Evolutionary conservation across 1,284 basidiomycete species (phyloP), one percentile per base, ranked within the genome.

Genomic region (Grifola frondosa): DNA sequence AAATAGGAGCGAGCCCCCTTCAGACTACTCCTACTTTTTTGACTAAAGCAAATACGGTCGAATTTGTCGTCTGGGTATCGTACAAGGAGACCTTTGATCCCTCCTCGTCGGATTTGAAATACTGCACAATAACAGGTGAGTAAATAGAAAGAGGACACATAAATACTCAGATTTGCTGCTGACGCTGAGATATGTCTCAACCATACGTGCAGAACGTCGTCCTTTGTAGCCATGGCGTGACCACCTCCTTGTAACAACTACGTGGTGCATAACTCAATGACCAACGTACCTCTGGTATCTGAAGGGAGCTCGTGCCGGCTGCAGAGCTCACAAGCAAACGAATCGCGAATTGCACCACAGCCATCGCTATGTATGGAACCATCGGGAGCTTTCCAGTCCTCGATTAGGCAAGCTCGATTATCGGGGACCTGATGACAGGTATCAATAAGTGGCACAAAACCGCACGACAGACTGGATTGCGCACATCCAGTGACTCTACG

Each of bases 341-440:
- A 49, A 22, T 54, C 48, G 5, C 52, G 47, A 8, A 58, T 58
- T 50, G 54, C 45, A 9, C 56, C 56, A 23, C 54, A 58, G 1
- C 56, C 54, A 21, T 58, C 56, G 31, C 42, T 56, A 30, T 56
- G 49, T 17, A 56, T 21, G 10, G 54, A 56, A 6, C 52, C 50
- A 36, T 54, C 54, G 12, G 32, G 34, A 13, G 56, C 56, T 10
- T 16, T 29, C 17, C 46, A 31, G 19, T 56, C 54, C 5, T 43
- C 45, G 6, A 58, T 34, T 33, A 41, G 26, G 12, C 50, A 23
- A 2, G 49, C 46, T 9, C 38, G 34, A n/a, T 48, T 48, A 4
- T 12, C 17, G 10, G 44, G 45, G 11, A 58, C 38, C 56, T 58
- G 17, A 12, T 15, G 12, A n/a, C n/a, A 28, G 3, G 20, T 20